These are phyloP conservation scores for Atkinsonella texensis DNA, from an alignment of 2,329 filamentous ascomycete species.

Conservation along the genomic window DNA sequence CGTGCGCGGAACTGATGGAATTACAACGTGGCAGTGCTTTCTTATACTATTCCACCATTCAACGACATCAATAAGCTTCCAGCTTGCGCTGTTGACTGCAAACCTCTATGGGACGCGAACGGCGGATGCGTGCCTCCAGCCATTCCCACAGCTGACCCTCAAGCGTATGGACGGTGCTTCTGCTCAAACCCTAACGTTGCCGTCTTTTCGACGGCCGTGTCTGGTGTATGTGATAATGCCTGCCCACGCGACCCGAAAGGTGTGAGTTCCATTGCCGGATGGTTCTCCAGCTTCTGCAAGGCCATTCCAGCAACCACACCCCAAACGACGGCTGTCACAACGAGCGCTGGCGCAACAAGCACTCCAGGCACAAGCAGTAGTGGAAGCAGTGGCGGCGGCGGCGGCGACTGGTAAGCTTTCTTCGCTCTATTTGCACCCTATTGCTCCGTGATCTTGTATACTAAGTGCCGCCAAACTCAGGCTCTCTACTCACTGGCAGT, in stretches of 20 bases:
- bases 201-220: slow-evolving; percentile 38
- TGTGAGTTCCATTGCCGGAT: slow-evolving; percentile 47
- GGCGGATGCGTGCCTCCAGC: slow-evolving; percentile 54
- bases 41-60: slow-evolving; percentile 46
- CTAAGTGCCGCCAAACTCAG: slow-evolving; percentile 24
- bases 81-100: slow-evolving; percentile 47
- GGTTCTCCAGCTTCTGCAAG: slow-evolving; percentile 58
- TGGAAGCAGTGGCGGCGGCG: slow-evolving; percentile 13
- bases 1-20: background rate
- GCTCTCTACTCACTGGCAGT: slow-evolving; percentile 61
- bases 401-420: slow-evolving; percentile 34
- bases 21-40: slow-evolving; percentile 3
- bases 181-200: slow-evolving; percentile 52
- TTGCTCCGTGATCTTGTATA: no score
- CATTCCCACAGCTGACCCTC: slow-evolving; percentile 32
- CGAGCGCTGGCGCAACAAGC: slow-evolving; percentile 1
- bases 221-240: slow-evolving; percentile 48
- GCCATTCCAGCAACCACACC: slow-evolving; percentile 20
- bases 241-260: slow-evolving; percentile 38
- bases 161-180: slow-evolving; percentile 58
- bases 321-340: slow-evolving; percentile 9
- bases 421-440: no score
- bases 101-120: slow-evolving; percentile 56
- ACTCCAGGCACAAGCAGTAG: slow-evolving; percentile 1
- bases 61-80: slow-evolving; percentile 36